Conservation (phyloP, 1,284 basidiomycete genomes). For the Schizophyllum amplum region DNA sequence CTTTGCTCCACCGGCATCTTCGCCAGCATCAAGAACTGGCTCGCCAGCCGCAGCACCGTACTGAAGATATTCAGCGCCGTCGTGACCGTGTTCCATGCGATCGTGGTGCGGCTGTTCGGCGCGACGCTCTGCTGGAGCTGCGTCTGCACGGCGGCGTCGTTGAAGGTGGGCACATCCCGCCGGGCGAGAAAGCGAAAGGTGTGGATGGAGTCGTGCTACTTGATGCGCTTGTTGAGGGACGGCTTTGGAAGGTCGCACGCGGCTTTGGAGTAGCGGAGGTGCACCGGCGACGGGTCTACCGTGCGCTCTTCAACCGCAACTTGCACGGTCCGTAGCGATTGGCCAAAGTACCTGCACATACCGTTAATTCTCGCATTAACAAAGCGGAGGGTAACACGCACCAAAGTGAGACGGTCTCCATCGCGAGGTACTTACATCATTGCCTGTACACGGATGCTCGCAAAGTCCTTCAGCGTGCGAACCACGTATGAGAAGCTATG, state of each 20-base stretch:
- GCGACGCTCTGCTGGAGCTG: conserved; percentile 54
- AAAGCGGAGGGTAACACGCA: conserved; percentile 23
- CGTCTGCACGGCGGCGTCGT: conserved; percentile 55
- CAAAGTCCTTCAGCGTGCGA: conserved; percentile 60
- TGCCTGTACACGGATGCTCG: conserved; percentile 44
- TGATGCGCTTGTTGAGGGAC: conserved; percentile 51
- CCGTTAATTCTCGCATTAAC: no score
- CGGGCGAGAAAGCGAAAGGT: conserved; percentile 59
- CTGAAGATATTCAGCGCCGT: conserved; percentile 34
- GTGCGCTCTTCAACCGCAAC: conserved; percentile 55
- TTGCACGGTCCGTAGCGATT: conserved; percentile 61
- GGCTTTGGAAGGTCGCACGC: conserved; percentile 31
- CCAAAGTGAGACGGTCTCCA: conserved; percentile 49
- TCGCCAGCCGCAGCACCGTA: conserved; percentile 42
- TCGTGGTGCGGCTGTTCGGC: conserved; percentile 34
- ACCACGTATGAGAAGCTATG: conserved; percentile 54
- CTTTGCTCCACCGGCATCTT: conserved; percentile 49
- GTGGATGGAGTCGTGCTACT: conserved; percentile 53
- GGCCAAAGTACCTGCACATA: conserved; percentile 53
- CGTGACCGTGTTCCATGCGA: conserved; percentile 54
- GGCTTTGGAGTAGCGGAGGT: conserved; percentile 32
- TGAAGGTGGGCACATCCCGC: conserved; percentile 68
- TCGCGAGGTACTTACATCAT: conserved; percentile 40
- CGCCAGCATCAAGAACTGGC: conserved; percentile 60
- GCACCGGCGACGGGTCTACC: conserved; percentile 44